A percentile compares a stretch with the other conserved stretches of the same genome.
phyloP scores from a whole-genome alignment of 2,329 filamentous ascomycete genomes.

The Ambrosiella beaveri region DNA sequence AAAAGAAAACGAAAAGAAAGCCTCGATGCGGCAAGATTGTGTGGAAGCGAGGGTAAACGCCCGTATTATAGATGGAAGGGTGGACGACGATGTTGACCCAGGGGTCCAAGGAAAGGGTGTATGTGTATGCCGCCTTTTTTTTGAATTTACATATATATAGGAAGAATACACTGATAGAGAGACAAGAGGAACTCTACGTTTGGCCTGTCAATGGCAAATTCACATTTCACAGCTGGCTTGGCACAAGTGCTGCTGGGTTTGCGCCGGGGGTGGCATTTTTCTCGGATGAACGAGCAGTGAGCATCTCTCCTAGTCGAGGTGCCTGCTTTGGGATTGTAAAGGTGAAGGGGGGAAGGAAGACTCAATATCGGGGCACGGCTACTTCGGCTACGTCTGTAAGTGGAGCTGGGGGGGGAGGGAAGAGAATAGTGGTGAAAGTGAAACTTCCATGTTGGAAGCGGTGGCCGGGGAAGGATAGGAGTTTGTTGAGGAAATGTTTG shows the following conservation, averaged over 20 bases:
- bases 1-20: neutral
- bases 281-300: neutral
- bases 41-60: neutral
- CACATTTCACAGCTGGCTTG: neutral
- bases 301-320: neutral
- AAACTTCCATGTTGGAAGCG: neutral
- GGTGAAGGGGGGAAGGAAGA: neutral
- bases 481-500: too few relatives aligned
- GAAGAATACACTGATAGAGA: too few relatives aligned
- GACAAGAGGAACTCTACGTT: too few relatives aligned
- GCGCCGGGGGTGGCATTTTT: neutral
- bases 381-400: neutral
- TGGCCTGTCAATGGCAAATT: too few relatives aligned
- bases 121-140: neutral
- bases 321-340: neutral
- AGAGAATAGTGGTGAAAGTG: neutral
- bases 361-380: neutral
- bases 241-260: neutral
- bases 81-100: neutral
- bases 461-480: too few relatives aligned
- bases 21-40: conserved; percentile 14
- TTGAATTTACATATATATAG: neutral
- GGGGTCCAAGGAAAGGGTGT: neutral
- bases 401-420: neutral
- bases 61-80: neutral